Base-by-base conservation (phyloP, 371 early-diverging fungal species). In the Apophysomyces elegans region DNA sequence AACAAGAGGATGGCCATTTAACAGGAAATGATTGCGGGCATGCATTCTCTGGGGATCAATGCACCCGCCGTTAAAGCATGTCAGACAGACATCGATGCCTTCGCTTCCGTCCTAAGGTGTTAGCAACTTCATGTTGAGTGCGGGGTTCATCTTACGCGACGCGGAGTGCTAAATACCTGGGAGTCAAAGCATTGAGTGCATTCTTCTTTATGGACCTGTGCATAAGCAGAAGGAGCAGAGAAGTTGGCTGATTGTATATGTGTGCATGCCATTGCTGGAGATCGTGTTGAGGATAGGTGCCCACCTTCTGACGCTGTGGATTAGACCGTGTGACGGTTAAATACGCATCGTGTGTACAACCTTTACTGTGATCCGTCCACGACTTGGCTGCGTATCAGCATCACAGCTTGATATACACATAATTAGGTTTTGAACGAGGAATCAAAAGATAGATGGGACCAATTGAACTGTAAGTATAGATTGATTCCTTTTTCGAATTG, bases 31-130 rank as follows among this genome's bases (percentile, higher is more conserved):
- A 35, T 84, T 79, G 57, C 79, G 71, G 37, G 92, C 90, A 76
- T 98, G 98, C 46, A 85, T 69, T 64, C 90, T 80, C 8, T 79
- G 80, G 0, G 73, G 62, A 37, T 76, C 83, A 9, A 80, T 70
- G 70, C 98, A 98, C 1, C 95, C 95, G 32, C 95, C 95, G 68
- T 95, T 95, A 73, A 94, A 96, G 81, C 98, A 98, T 5, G 89
- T 84, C 41, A 98, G 80, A 68, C 98, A 98, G 12, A 98, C 95
- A 73, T 97, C 94, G 64, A 98, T 79, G 16, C 97, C 97, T 56
- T 76, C 79, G 8, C 83, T 77, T 37, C 81, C 73, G 67, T 90
- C 90, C 92, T 92, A 75, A 16, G 14, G 57, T 26, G 26, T 41
- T 35, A 37, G 21, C 14, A 46, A 9, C 44, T 16, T 41, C n/a